Base-by-base conservation (phyloP, 139 green algal genomes). In the Coelastrella sp. region DNA sequence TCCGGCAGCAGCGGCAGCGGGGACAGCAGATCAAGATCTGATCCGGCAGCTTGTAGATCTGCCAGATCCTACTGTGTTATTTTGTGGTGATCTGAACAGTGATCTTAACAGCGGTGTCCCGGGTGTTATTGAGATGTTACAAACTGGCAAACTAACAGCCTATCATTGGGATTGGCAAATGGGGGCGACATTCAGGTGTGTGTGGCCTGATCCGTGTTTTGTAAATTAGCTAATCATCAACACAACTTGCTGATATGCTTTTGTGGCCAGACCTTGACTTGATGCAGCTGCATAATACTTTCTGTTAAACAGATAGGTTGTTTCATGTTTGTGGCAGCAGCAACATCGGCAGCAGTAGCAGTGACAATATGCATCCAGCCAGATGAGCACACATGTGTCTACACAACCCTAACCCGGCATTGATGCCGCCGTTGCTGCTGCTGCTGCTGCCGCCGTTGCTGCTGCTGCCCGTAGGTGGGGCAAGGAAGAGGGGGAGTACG, bases 61-160 rank as follows among this genome's bases (percentile, higher is more conserved):
- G 56, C 83, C 59, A 59, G 74, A 74, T 68, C 92, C 94, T 22
- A 84, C 94, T 4, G 77, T 97, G 66, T 76, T 98, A 17, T 98
- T 99, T 80, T 96, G 94, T 78, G 97, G 97, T 54, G 97, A 99
- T 90, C 86, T 99, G 14, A 99, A 99, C 94, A 96, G 92, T 56
- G 96, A 98, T 87, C 84, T 98, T 5, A 98, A 98, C 92, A 94
- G 97, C 85, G 97, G 97, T 88, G 94, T 97, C 19, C 96, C 96
- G 22, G 74, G 97, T n/a, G 94, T 96, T 4, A 84, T 99, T 0
- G 93, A 99, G 95, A 94, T 99, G 80, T 92, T 99, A 71, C 88
- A 90, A 32, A 91, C 73, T 4, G 97, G 97, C 7, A 20, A 76
- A 14, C 89, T 99, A 80, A 60, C 92, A 3, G 80, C 92, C 6